phyloP scores from a whole-genome alignment of 2,329 filamentous ascomycete genomes.

The Thielaviopsis euricoi region DNA sequence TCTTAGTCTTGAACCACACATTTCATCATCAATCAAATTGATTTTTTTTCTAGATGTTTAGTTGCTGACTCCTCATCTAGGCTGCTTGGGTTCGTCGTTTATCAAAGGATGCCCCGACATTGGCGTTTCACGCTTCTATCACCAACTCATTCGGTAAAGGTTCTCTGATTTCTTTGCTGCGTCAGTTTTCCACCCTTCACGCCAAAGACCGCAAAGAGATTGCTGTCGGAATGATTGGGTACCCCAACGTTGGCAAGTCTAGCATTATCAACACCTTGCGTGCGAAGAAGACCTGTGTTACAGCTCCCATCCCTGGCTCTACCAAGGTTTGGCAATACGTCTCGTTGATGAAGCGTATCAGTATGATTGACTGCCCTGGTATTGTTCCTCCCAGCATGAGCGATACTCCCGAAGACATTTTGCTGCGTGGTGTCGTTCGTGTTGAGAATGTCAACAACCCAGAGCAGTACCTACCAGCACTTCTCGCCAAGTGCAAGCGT shows the following conservation, averaged over 20 bases:
- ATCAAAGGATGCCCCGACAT: conserved; percentile 80
- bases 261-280: conserved; percentile 93
- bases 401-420: conserved; percentile 73
- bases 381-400: conserved; percentile 79
- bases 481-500: conserved; percentile 64
- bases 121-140: conserved; percentile 87
- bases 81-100: conserved; percentile 82
- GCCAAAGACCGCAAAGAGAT: conserved; percentile 76
- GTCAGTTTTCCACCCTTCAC: conserved; percentile 85
- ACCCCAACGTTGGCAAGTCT: conserved; percentile 85
- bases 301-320: conserved; percentile 69
- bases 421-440: conserved; percentile 78
- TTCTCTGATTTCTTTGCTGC: conserved; percentile 74
- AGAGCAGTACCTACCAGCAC: conserved; percentile 81
- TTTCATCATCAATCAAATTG: conserved; percentile 15
- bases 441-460: conserved; percentile 95
- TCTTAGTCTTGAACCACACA: conserved; percentile 99
- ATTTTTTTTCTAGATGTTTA: not conserved
- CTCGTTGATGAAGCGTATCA: conserved; percentile 81
- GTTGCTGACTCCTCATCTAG: conserved; percentile 29
- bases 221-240: conserved; percentile 64
- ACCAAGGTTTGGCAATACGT: conserved; percentile 99
- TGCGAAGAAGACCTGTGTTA: conserved; percentile 85
- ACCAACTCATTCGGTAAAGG: conserved; percentile 97
- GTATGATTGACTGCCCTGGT: conserved; percentile 87